A percentile compares a stretch with the other conserved stretches of the same genome.
Conservation (phyloP, 179 eudicot species). For the Carnegiea gigantea region DNA sequence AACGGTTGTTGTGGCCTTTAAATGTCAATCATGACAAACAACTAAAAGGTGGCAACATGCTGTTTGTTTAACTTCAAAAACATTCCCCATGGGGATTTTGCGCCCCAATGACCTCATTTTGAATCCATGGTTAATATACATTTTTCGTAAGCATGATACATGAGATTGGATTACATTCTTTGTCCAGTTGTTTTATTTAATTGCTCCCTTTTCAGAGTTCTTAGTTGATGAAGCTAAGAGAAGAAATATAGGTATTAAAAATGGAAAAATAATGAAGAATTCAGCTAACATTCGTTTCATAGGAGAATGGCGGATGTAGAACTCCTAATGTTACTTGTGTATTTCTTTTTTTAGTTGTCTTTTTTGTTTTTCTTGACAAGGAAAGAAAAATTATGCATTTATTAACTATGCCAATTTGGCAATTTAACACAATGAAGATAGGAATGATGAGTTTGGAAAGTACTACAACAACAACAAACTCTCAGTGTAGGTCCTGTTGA, state of each 20-base stretch:
- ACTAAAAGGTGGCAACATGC: too few relatives aligned
- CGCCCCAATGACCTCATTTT: too few relatives aligned
- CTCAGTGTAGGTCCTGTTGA: too few relatives aligned
- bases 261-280: not conserved
- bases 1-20: too few relatives aligned
- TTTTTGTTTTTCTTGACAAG: not conserved
- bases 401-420: not conserved
- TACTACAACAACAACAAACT: not conserved
- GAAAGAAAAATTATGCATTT: not conserved
- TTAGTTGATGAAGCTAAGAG: not conserved
- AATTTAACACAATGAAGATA: not conserved
- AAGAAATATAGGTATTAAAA: not conserved
- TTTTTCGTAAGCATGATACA: not conserved
- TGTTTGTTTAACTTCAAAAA: too few relatives aligned
- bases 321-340: not conserved
- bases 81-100: too few relatives aligned
- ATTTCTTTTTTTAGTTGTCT: not conserved
- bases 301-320: not conserved
- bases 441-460: not conserved
- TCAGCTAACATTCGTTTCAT: not conserved
- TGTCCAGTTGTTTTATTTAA: not conserved
- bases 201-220: not conserved
- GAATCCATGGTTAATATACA: too few relatives aligned
- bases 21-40: too few relatives aligned
- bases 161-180: not conserved